These are phyloP conservation scores for Wickerhamomyces xylosicus DNA, from an alignment of 805 yeast species.

Conservation along the genomic window DNA sequence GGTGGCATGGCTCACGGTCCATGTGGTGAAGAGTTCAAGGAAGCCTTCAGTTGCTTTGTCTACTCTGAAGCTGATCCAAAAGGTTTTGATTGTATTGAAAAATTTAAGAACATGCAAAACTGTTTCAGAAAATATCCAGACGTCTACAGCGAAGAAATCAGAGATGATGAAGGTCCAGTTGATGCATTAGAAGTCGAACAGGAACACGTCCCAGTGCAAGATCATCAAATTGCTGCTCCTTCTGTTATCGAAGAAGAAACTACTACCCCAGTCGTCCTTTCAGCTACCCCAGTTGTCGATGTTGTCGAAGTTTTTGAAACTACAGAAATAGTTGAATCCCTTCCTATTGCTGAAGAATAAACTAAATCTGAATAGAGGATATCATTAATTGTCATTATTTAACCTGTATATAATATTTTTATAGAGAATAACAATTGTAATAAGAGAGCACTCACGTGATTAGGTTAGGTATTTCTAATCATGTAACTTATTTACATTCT, in stretches of 20 bases:
- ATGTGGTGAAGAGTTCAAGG: conserved; percentile 92
- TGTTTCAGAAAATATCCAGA: conserved; percentile 94
- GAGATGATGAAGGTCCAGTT: conserved; percentile 55
- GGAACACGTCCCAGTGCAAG: neutral
- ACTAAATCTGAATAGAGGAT: neutral
- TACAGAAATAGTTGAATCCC: neutral
- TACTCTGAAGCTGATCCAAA: conserved; percentile 92
- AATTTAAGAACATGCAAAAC: conserved; percentile 84
- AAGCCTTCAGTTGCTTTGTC: conserved; percentile 90
- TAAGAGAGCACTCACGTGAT: neutral
- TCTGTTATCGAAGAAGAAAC: conserved; percentile 1
- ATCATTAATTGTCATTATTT: neutral
- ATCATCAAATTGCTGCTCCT: neutral
- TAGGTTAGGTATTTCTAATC: too few species aligned
- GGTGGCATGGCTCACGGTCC: conserved; percentile 99
- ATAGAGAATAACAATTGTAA: neutral
- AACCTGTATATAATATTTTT: neutral
- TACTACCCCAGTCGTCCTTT: neutral
- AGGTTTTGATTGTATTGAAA: conserved; percentile 89
- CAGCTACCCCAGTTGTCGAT: neutral
- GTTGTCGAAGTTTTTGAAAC: neutral
- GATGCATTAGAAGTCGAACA: conserved; percentile 11
- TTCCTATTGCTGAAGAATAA: conserved; percentile 1
- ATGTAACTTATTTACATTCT: too few species aligned
- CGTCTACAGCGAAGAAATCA: conserved; percentile 82